A percentile compares a stretch with the other conserved stretches of the same genome.
Evolutionary conservation across 75 land plant species (phyloP).

Genomic region (Pinus tabuliformis): DNA sequence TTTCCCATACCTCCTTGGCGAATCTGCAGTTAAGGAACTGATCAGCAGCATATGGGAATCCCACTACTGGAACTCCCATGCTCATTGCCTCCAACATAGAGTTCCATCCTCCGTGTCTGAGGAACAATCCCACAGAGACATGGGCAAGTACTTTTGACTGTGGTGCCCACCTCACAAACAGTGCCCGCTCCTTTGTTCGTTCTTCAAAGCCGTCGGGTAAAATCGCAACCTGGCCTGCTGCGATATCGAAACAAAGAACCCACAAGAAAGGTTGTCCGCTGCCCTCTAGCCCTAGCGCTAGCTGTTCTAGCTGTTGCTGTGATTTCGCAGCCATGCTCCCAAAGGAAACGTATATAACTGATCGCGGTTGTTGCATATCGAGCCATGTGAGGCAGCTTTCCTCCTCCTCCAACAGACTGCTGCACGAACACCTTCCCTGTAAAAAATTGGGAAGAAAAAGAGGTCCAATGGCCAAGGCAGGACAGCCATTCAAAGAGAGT

Average conservation of each 20-base stretch:
- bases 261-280: slow-evolving; percentile 3
- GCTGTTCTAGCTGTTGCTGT: too few species aligned
- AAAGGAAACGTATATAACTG: too few species aligned
- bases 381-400: too few species aligned
- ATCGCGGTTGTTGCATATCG: too few species aligned
- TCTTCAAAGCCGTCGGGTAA: not conserved
- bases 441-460: too few species aligned
- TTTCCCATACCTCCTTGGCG: too few species aligned
- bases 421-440: too few species aligned
- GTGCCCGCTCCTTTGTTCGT: not conserved
- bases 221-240: not conserved
- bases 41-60: not conserved
- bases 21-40: not conserved
- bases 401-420: too few species aligned
- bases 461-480: not conserved
- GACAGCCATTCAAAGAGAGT: not conserved
- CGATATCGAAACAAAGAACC: not conserved
- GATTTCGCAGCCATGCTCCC: too few species aligned
- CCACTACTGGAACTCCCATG: not conserved
- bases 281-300: too few species aligned
- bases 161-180: not conserved
- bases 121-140: not conserved
- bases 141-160: not conserved
- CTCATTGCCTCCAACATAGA: not conserved
- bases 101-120: not conserved